Conservation (phyloP, 257 asterid genomes). For the Solanum ossicruentum region DNA sequence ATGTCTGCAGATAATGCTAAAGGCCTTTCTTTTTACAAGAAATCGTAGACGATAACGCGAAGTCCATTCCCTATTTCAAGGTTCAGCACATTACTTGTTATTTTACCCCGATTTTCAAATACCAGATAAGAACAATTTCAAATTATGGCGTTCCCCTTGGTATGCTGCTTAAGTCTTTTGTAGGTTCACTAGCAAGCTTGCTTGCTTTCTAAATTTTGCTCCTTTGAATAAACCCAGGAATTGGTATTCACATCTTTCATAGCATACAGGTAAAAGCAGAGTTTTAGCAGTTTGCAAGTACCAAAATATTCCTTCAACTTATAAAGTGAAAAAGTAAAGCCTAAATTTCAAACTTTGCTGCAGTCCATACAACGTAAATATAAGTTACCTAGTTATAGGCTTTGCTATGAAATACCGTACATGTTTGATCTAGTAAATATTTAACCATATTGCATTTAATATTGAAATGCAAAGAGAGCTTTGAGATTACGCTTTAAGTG, state of each 20-base stretch:
- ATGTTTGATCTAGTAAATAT: not conserved
- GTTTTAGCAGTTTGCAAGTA: not conserved
- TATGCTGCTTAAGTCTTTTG: not conserved
- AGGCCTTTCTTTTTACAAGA: not conserved
- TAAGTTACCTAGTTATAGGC: not conserved
- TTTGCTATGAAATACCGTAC: not conserved
- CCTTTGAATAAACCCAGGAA: not conserved
- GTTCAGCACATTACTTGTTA: not conserved
- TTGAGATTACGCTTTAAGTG: constrained; percentile 59
- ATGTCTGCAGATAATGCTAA: not conserved
- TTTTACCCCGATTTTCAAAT: not conserved
- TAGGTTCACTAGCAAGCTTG: not conserved
- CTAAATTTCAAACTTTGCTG: not conserved
- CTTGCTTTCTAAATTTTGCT: not conserved
- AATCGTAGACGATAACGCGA: not conserved
- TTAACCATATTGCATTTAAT: not conserved
- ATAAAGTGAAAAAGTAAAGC: not conserved
- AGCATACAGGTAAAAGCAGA: not conserved
- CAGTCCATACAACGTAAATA: not conserved
- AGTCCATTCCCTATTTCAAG: not conserved
- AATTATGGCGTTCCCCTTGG: not conserved
- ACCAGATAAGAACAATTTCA: not conserved
- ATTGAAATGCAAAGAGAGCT: not conserved
- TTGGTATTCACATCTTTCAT: not conserved
- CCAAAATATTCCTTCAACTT: not conserved